A percentile compares a stretch with the other conserved stretches of the same genome.
Conservation (phyloP, 2,329 filamentous ascomycete species). For the Epichloe gansuensis region DNA sequence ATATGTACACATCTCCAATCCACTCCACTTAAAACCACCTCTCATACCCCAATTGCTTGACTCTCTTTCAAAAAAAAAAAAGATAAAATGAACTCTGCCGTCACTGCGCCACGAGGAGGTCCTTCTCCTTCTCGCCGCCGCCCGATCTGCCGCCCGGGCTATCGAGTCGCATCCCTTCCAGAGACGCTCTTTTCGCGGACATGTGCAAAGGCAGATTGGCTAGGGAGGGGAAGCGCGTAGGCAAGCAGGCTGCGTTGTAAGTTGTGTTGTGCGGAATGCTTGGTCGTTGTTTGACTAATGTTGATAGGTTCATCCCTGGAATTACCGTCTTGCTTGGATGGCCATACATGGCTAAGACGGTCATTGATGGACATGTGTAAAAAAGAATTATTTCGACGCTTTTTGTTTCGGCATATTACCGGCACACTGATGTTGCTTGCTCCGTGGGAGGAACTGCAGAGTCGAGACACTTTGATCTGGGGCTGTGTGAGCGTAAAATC, state of each 20-base stretch:
- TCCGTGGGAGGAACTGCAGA: too few species aligned
- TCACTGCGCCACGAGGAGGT: constrained; percentile 19
- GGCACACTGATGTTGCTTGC: too few species aligned
- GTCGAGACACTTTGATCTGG: too few species aligned
- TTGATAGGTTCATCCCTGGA: constrained; percentile 22
- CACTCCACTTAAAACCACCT: background rate
- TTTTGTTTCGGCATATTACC: background rate
- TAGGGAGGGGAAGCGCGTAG: constrained; percentile 19
- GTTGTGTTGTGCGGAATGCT: constrained; percentile 6
- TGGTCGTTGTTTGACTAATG: constrained; percentile 7
- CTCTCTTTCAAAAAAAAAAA: too few species aligned
- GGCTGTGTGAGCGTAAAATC: too few species aligned
- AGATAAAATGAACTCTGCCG: constrained; percentile 17
- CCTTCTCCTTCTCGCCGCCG: constrained; percentile 22
- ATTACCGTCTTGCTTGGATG: constrained; percentile 23
- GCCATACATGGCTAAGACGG: constrained; percentile 18
- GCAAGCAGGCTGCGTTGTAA: constrained; percentile 21
- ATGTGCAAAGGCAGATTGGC: constrained; percentile 20
- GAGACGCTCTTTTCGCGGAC: constrained; percentile 18
- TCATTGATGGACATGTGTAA: constrained; percentile 21
- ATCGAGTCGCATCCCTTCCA: constrained; percentile 26
- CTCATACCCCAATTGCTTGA: background rate
- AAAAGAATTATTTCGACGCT: background rate
- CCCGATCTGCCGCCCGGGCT: constrained; percentile 21
- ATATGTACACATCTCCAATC: background rate